Evolutionary conservation across 495 filamentous ascomycete species (phyloP).

Genomic region (Penicillium antarcticum): DNA sequence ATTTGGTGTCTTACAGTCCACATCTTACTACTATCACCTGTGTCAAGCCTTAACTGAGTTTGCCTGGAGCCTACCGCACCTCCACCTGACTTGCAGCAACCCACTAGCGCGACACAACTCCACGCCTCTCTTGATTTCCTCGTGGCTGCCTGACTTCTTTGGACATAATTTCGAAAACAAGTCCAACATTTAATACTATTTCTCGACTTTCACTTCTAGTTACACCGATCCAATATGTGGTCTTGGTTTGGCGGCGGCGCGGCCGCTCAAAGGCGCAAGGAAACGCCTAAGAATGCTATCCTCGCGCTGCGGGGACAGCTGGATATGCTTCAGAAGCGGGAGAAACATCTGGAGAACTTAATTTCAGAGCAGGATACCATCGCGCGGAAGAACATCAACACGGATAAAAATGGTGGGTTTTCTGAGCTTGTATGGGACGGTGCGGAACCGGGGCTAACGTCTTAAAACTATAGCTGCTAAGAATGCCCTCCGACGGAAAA

Average conservation of each 20-base stretch:
- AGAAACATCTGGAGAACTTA: conserved; percentile 84
- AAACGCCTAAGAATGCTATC: conserved; percentile 96
- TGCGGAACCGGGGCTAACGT: background rate
- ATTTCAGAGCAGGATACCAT: conserved; percentile 90
- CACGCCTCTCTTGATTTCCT: conserved; percentile 2
- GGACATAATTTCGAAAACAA: background rate
- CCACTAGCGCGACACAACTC: conserved; percentile 3
- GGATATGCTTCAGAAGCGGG: conserved; percentile 96
- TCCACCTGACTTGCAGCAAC: conserved; percentile 20
- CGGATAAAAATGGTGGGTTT: conserved; percentile 80
- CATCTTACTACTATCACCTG: background rate
- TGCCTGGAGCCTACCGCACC: conserved; percentile 22
- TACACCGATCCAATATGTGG: conserved; percentile 54
- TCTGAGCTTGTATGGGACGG: background rate
- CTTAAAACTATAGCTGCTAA: conserved; percentile 64
- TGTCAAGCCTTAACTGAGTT: conserved; percentile 1
- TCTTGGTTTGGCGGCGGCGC: conserved; percentile 84
- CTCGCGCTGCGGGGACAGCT: conserved; percentile 82
- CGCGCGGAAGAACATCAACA: conserved; percentile 83
- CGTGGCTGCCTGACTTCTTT: conserved; percentile 10
- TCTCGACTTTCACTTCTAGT: background rate
- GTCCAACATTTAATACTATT: background rate
- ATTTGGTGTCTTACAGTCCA: background rate
- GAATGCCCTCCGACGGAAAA: conserved; percentile 90
- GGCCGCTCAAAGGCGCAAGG: conserved; percentile 78